Evolutionary conservation across 139 green algal species (phyloP).

Genomic region (Micractinium conductrix): DNA sequence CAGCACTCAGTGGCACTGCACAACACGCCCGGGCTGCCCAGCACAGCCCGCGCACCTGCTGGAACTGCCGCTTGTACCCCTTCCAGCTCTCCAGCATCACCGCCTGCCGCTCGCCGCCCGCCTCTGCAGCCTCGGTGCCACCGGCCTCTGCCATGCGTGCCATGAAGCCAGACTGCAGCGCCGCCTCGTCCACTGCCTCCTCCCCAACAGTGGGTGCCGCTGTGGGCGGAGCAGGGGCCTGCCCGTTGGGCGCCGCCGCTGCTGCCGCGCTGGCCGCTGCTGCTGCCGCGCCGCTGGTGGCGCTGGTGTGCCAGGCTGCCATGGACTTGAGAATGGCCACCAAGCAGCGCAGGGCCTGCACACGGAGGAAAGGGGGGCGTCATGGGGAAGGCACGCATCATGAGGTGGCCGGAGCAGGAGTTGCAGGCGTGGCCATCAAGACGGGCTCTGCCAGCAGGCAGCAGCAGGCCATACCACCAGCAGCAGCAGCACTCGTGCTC

Average conservation of each 20-base stretch:
- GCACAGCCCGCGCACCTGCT: too few species aligned
- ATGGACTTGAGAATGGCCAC: conserved; percentile 74
- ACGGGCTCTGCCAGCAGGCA: neutral
- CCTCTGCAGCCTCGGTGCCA: neutral
- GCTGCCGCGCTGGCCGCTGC: neutral
- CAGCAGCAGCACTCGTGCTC: too few species aligned
- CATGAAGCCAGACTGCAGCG: conserved; percentile 43
- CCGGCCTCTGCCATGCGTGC: conserved; percentile 26
- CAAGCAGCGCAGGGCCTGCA: conserved; percentile 85
- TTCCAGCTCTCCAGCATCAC: conserved; percentile 72
- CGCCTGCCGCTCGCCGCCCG: conserved; percentile 39
- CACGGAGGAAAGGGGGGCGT: neutral
- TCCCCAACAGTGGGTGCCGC: neutral
- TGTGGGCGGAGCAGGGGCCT: too few species aligned
- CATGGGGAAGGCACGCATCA: neutral
- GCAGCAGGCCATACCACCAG: neutral
- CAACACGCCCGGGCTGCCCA: too few species aligned
- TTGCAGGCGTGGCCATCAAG: neutral
- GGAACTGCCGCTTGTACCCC: conserved; percentile 76
- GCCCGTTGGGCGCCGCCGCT: neutral
- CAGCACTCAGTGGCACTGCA: too few species aligned
- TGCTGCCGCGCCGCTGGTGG: neutral
- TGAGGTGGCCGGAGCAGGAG: neutral
- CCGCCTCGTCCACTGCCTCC: conserved; percentile 20
- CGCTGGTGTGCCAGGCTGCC: conserved; percentile 73